These are phyloP conservation scores for Athelia psychrophila DNA, from an alignment of 1,284 basidiomycete species.

Conservation along the genomic window DNA sequence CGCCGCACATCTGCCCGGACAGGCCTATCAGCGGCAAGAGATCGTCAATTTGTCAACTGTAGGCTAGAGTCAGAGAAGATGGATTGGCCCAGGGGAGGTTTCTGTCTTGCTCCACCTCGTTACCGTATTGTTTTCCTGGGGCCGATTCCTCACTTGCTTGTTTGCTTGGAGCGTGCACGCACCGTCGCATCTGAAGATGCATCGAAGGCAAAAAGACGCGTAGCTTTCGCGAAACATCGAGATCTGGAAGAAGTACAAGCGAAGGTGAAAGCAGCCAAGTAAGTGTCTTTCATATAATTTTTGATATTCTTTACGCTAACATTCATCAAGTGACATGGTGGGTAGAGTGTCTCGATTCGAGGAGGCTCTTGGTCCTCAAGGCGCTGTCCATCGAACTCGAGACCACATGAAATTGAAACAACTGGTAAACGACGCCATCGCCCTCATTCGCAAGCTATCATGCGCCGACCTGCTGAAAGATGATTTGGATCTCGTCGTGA, in stretches of 20 bases:
- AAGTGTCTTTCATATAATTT: conserved; percentile 8
- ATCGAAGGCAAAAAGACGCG: conserved; percentile 28
- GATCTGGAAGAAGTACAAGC: conserved; percentile 32
- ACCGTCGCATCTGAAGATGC: conserved; percentile 27
- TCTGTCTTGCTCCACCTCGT: conserved; percentile 38
- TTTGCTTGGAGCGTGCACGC: conserved; percentile 39
- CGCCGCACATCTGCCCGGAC: conserved; percentile 22
- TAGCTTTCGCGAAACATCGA: conserved; percentile 23
- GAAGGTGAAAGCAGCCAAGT: conserved; percentile 28
- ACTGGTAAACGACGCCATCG: conserved; percentile 20
- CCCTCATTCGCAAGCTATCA: conserved; percentile 21
- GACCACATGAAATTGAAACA: conserved; percentile 18
- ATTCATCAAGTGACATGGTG: conserved; percentile 1
- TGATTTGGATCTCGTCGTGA: conserved; percentile 27
- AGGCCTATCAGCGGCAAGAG: conserved; percentile 15
- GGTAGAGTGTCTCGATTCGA: conserved; percentile 14
- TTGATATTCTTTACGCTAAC: conserved; percentile 2
- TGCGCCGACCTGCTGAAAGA: conserved; percentile 14
- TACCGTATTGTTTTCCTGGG: conserved; percentile 39
- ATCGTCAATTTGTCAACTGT: conserved; percentile 31
- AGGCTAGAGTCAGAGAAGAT: conserved; percentile 25
- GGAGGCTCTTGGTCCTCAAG: conserved; percentile 23
- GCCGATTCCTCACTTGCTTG: conserved; percentile 45
- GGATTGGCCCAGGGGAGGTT: conserved; percentile 31
- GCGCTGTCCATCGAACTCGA: conserved; percentile 18